Base-by-base conservation (phyloP, 257 asterid species). In the Rehmannia glutinosa region DNA sequence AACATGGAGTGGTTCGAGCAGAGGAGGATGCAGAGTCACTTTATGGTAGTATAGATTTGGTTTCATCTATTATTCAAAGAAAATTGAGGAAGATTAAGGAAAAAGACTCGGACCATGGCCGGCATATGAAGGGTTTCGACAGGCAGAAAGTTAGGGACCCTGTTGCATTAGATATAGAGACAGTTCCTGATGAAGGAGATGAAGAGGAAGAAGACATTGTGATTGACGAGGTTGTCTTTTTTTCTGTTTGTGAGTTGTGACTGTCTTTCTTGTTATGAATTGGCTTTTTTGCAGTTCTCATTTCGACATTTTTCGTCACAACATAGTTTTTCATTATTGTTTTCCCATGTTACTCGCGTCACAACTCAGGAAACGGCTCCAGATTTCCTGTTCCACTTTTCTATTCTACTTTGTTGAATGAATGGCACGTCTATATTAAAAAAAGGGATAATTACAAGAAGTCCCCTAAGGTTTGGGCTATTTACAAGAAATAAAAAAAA, bases 61-160 rank as follows among this genome's bases (percentile, higher is more conserved):
- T 88, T 35, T 81, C 95, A 2, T 86, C 96, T 10, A 83, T 90
- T 51, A 85, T 90, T 23, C 94, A 88, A 65, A 82, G 99, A 58
- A 93, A 93, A 51, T 73, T 90, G 87, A 84, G 96, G 76, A 93
- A 93, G 84, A 93, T 92, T 55, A 93, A 90, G 86, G 99, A 93
- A 87, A 93, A 93, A 55, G 99, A 88, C 57, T 74, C 96, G 1
- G 99, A 93, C 62, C 99, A 68, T 62, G 97, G 96, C 19, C 90
- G 97, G 61, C 99, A 90, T 68, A 93, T 90, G 95, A 88, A 90
- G 78, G 96, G 97, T 2, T 85, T 83, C 10, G 82, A 90, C 59
- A 80, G 95, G 80, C 75, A 52, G 9, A 88, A 87, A 66, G 88
- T 85, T 66, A 83, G 87, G 68, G 96, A 85, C 39, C 83, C 82